Conservation (phyloP, 495 filamentous ascomycete species). For the Hypoxylon crocopeplum region DNA sequence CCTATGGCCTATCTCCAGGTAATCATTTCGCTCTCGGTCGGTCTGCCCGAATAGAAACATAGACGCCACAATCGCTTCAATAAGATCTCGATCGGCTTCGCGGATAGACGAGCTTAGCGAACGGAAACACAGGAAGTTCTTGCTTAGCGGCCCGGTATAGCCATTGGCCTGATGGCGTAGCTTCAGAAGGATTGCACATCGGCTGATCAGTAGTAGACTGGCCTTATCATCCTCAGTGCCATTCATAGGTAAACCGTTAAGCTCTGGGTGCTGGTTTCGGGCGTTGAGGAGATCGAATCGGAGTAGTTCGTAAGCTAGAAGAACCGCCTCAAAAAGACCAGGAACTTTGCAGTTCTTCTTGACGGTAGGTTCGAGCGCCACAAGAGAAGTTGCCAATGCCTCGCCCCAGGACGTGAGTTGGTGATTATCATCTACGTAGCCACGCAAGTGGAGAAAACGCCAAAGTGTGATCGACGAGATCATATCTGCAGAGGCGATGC, state of each 20-base stretch:
- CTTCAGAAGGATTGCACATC: constrained; percentile 81
- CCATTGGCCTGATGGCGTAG: constrained; percentile 84
- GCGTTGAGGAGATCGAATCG: constrained; percentile 78
- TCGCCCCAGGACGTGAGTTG: constrained; percentile 84
- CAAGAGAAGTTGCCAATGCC: constrained; percentile 72
- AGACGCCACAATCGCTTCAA: constrained; percentile 79
- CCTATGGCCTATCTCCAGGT: constrained; percentile 73
- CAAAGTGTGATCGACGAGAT: constrained; percentile 79
- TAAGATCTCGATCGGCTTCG: constrained; percentile 74
- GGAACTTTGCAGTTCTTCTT: constrained; percentile 63
- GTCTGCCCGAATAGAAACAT: constrained; percentile 82
- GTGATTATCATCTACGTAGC: constrained; percentile 81
- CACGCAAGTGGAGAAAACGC: constrained; percentile 88
- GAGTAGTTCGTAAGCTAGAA: constrained; percentile 82
- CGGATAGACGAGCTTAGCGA: constrained; percentile 83
- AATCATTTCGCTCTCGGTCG: constrained; percentile 72
- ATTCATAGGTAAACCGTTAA: constrained; percentile 58
- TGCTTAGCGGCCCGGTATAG: constrained; percentile 92
- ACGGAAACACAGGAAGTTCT: constrained; percentile 86
- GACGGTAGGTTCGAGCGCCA: constrained; percentile 64
- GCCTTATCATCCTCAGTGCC: constrained; percentile 63
- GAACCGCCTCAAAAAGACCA: constrained; percentile 50
- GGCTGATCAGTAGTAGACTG: constrained; percentile 79
- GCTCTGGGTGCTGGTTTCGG: constrained; percentile 57
- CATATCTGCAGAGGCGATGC: constrained; percentile 68